Evolutionary conservation across 2,329 filamentous ascomycete species (phyloP).

Genomic region (Thielaviopsis punctulata): DNA sequence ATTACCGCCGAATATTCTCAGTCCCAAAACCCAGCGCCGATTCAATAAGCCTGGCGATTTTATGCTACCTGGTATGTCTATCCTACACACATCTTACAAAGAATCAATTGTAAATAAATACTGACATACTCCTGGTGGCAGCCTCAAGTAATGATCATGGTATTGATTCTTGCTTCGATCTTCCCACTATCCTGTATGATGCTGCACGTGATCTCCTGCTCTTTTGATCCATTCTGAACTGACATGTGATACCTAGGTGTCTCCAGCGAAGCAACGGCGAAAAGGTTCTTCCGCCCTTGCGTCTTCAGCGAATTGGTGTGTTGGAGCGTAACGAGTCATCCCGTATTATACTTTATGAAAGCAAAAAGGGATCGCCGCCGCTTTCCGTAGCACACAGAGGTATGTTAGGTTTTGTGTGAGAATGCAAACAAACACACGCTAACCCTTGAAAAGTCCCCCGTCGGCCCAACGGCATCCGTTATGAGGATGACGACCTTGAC

Average conservation of each 20-base stretch:
- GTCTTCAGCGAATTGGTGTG: slow-evolving; percentile 5
- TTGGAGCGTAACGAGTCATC: slow-evolving; percentile 4
- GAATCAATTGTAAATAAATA: background rate
- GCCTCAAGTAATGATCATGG: slow-evolving; percentile 7
- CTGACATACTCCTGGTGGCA: slow-evolving; percentile 3
- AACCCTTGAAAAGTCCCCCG: slow-evolving; percentile 1
- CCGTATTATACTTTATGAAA: slow-evolving; percentile 7
- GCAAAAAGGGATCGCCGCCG: slow-evolving; percentile 3
- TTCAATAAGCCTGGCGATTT: slow-evolving; percentile 10
- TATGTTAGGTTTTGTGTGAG: too few relatives aligned
- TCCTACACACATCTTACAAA: background rate
- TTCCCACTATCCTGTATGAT: slow-evolving; percentile 8
- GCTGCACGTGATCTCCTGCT: background rate
- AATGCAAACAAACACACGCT: background rate
- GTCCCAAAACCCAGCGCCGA: slow-evolving; percentile 1
- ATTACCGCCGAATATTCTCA: slow-evolving; percentile 2
- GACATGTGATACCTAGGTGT: background rate
- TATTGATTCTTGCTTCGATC: slow-evolving; percentile 9
- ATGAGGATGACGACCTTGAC: slow-evolving; percentile 10
- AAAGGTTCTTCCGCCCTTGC: slow-evolving; percentile 2
- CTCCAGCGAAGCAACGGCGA: slow-evolving; percentile 7
- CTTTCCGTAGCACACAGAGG: slow-evolving; percentile 8
- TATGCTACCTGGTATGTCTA: slow-evolving; percentile 9
- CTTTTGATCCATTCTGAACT: background rate
- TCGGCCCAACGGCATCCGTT: slow-evolving; percentile 6